Evolutionary conservation across 108 stramenopile species (phyloP), one percentile per base, ranked within the genome.

Genomic region (Cyclotella kingstonii): DNA sequence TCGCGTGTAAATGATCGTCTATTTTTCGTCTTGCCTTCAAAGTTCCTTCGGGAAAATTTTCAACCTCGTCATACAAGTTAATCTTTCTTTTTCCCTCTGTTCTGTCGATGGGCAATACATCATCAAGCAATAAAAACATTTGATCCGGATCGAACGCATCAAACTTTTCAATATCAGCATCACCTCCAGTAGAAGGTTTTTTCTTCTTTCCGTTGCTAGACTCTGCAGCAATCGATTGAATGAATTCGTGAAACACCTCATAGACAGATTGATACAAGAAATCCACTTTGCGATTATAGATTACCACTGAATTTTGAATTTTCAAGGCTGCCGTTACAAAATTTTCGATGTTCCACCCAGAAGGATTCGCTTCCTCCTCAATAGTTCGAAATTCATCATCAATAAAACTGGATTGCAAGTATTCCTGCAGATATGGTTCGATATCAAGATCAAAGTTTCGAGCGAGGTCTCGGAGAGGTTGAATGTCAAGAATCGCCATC

Each of bases 241-340:
- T 75, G 12, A 94, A 73, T 31, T 85, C 81, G 27, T 94, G 66
- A 19, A 96, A 66, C 3, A 88, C 81, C 49, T 84, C 78, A 60
- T 86, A 84, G 22, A 95, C 95, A 11, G 97, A 84, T 18, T 77
- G 60, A 76, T 99, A 84, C 21, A 98, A 77, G 63, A 95, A 94
- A 48, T 99, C 97, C 12, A 98, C 97, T 64, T 99, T 99, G 26
- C 90, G 87, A 63, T 82, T 80, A 81, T 99, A 98, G 18, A 86
- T 86, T 38, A 70, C 49, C 0, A 79, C 84, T 5, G 90, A 86
- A 33, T 85, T 94, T 54, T 99, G 95, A 18, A 99, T 79, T 50
- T 98, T 84, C 9, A 98, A 56, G 14, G 98, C 98, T 3, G 98
- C 98, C 42, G 92, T 84, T 14, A 97, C 92, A 76, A 99, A 99